These are phyloP conservation scores for Heterobasidion occidentale DNA, from an alignment of 1,284 basidiomycete species.

Conservation along the genomic window DNA sequence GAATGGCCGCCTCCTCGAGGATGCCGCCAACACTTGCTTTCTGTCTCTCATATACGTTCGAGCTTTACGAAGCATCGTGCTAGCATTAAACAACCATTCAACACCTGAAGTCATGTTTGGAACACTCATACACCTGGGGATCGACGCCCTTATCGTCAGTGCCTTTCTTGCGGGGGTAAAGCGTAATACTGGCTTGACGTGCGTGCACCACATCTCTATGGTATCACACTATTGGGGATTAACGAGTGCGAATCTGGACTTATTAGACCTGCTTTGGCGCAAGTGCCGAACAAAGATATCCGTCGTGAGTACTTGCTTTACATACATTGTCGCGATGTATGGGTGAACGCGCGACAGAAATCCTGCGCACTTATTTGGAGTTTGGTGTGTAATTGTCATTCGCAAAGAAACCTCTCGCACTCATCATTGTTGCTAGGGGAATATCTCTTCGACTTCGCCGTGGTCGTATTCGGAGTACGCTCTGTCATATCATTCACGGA, in stretches of 20 bases:
- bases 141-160: conserved; percentile 72
- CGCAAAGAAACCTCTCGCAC: not conserved
- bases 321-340: not conserved
- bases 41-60: not conserved
- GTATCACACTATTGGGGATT: not conserved
- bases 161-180: conserved; percentile 75
- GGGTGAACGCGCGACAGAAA: conserved; percentile 34
- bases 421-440: conserved; percentile 41
- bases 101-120: conserved; percentile 41
- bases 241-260: not conserved
- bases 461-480: conserved; percentile 57
- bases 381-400: conserved; percentile 40
- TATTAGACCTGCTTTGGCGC: conserved; percentile 54
- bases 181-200: conserved; percentile 78
- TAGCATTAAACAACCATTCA: not conserved
- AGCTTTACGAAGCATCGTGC: not conserved
- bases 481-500: conserved; percentile 9
- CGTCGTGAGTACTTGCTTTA: conserved; percentile 48
- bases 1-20: too few species aligned
- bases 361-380: conserved; percentile 71
- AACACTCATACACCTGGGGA: conserved; percentile 56
- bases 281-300: conserved; percentile 77
- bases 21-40: too few species aligned
- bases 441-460: conserved; percentile 76
- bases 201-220: conserved; percentile 20